A percentile compares a stretch with the other conserved stretches of the same genome.
Evolutionary conservation across 2,329 filamentous ascomycete genomes (phyloP).

Genomic region (Fusarium sp.): DNA sequence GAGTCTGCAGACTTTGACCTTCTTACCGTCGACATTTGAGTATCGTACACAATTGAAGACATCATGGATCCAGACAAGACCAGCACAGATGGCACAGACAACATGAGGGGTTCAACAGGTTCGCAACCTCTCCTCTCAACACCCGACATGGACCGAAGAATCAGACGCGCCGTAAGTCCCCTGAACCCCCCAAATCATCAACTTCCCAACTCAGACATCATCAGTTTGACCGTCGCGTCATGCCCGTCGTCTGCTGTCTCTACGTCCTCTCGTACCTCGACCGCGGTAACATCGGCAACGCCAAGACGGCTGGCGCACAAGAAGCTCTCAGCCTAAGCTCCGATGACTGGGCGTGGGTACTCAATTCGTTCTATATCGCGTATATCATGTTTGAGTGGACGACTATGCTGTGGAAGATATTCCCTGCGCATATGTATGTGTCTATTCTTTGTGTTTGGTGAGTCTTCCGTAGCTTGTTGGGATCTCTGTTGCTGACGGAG

Average conservation of each 20-base stretch:
- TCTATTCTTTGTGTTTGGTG: slow-evolving; percentile 19
- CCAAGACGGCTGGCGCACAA: slow-evolving; percentile 27
- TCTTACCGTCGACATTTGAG: too few relatives aligned
- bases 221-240: slow-evolving; percentile 22
- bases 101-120: not conserved
- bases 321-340: slow-evolving; percentile 13
- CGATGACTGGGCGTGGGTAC: slow-evolving; percentile 30
- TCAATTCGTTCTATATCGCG: slow-evolving; percentile 33
- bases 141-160: not conserved
- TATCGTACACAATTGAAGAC: not conserved
- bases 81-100: not conserved
- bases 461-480: fast-evolving
- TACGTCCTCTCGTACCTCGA: slow-evolving; percentile 34
- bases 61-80: not conserved
- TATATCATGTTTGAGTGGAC: slow-evolving; percentile 35
- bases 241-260: slow-evolving; percentile 31
- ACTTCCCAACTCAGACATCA: fast-evolving
- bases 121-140: not conserved
- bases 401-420: slow-evolving; percentile 31
- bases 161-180: not conserved
- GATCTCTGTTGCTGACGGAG: fast-evolving
- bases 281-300: slow-evolving; percentile 34
- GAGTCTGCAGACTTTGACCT: too few relatives aligned
- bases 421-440: slow-evolving; percentile 26
- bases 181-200: fast-evolving